Percentiles rank a stretch among this genome's conserved stretches.
phyloP scores from a whole-genome alignment of 306 rosid species.

The barrel medic (Medicago truncatula) region MtrunA17r5.0-ANR NC_053043.1:46870001-46870500 shows the following conservation, averaged over 20 bases:
- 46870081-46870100: slow-evolving; percentile 97
- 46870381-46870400: neutral
- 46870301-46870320: slow-evolving; percentile 26
- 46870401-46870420: slow-evolving; percentile 31
- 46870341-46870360: slow-evolving; percentile 30
- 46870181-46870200: neutral
- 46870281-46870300: slow-evolving; percentile 5
- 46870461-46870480: slow-evolving; percentile 16
- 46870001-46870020: slow-evolving; percentile 29
- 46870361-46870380: neutral
- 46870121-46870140: slow-evolving; percentile 88
- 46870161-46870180: slow-evolving; percentile 68
- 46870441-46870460: slow-evolving; percentile 30
- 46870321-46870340: slow-evolving; percentile 23
- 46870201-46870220: neutral
- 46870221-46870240: neutral
- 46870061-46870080: slow-evolving; percentile 99
- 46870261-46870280: slow-evolving; percentile 29
- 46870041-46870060: slow-evolving; percentile 43
- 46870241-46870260: neutral
- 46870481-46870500: slow-evolving; percentile 29
- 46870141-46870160: slow-evolving; percentile 82
- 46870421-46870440: slow-evolving; percentile 11
- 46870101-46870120: slow-evolving; percentile 88
- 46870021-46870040: slow-evolving; percentile 34